Conservation (phyloP, 148 eudicot species). For the Fagopyrum tataricum region DNA sequence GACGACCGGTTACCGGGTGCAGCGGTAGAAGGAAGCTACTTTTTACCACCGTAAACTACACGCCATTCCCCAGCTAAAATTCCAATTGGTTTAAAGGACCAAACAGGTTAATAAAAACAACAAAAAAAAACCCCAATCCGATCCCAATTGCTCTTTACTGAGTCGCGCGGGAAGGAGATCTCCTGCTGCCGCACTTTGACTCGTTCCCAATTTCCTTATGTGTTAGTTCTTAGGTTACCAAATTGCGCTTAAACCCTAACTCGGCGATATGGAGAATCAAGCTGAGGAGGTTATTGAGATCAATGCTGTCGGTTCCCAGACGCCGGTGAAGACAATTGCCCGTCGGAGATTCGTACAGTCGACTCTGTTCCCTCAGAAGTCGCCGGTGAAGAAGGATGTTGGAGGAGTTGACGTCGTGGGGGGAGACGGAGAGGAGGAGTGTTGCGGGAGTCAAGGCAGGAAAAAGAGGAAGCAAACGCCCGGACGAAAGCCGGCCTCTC, state of each 20-base stretch:
- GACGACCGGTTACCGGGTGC: slow-evolving; percentile 3
- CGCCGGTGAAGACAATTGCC: slow-evolving; percentile 26
- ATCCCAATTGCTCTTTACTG: slow-evolving; percentile 1
- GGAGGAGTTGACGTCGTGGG: slow-evolving; percentile 16
- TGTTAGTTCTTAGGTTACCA: neutral
- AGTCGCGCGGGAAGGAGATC: slow-evolving; percentile 9
- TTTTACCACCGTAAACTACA: no score
- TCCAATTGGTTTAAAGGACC: neutral
- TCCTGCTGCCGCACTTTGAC: neutral
- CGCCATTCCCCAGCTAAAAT: neutral
- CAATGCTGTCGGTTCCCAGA: slow-evolving; percentile 23
- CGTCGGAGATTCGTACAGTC: slow-evolving; percentile 67
- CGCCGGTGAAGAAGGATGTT: slow-evolving; percentile 24
- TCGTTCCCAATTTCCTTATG: neutral
- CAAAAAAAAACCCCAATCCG: slow-evolving; percentile 19
- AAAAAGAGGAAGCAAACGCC: slow-evolving; percentile 29
- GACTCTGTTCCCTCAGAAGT: slow-evolving; percentile 53
- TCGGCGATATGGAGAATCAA: slow-evolving; percentile 31
- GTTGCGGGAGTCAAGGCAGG: slow-evolving; percentile 35
- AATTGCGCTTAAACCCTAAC: slow-evolving; percentile 32
- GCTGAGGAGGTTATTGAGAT: slow-evolving; percentile 15
- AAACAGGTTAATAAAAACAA: neutral
- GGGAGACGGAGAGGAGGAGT: slow-evolving; percentile 30
- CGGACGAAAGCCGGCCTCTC: slow-evolving; percentile 23
- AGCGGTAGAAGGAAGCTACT: neutral